Base-by-base conservation (phyloP, 2,329 filamentous ascomycete genomes). In the Periconia sp. region DNA sequence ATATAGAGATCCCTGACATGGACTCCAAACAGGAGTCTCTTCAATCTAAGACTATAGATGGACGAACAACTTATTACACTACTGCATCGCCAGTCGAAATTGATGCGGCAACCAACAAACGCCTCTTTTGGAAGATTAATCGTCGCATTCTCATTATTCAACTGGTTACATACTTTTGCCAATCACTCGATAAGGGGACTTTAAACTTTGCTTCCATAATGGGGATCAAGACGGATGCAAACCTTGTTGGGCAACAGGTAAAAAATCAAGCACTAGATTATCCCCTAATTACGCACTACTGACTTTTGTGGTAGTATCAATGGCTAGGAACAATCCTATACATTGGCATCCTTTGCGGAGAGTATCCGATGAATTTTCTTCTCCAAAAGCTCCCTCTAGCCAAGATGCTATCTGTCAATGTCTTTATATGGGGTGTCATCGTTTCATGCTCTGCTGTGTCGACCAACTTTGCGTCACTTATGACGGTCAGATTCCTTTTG, bases 241-340 rank as follows among this genome's bases (percentile, higher is more conserved):
- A n/a, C n/a, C n/a, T n/a, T n/a, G n/a, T n/a, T n/a, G n/a, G n/a
- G n/a, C n/a, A n/a, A n/a, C n/a, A n/a, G n/a, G n/a, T n/a, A n/a
- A n/a, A n/a, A n/a, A n/a, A n/a, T n/a, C n/a, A n/a, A n/a, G n/a
- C n/a, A n/a, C n/a, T n/a, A n/a, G n/a, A 25, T 25, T 25, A 8
- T 25, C n/a, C 23, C 23, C 23, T 8, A 8, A 25, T 8, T n/a
- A n/a, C 8, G 8, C 23, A 25, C n/a, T 25, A n/a, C 8, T n/a
- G n/a, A 8, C n/a, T 2, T 16, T 26, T 42, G 31, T 41, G 51
- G 52, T 65, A 80, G 45, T 71, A 76, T 57, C 82, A 79, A 1
- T 84, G 81, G 81, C 75, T 85, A 0, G 79, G 80, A 0, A 83
- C 79, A 2, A 77, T 84, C 34, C 69, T 85, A 10, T 85, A 80